Evolutionary conservation across 2,329 filamentous ascomycete species (phyloP), one percentile per base, ranked within the genome.

Genomic region (Colletotrichum echinochloae): DNA sequence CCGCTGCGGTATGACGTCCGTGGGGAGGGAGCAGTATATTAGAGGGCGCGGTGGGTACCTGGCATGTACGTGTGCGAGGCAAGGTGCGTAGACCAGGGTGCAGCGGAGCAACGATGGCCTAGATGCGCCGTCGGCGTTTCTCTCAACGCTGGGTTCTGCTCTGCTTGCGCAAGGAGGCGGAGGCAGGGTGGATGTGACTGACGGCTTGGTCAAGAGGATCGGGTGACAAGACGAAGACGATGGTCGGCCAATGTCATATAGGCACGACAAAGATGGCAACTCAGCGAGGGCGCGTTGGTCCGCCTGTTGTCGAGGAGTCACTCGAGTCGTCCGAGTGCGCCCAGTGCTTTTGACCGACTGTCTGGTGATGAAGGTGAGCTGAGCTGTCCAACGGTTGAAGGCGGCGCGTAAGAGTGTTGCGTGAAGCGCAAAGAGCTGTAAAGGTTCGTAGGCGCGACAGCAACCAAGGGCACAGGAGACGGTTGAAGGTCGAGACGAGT

Each of bases 1-100:
- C 30, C 30, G 60, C 48, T 71, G 55, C 41, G 48, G 35, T 70
- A 69, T 69, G 65, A 69, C 65, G 69, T 71, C 60, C 69, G 69
- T 70, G 65, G 65, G 69, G 69, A 70, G 54, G 57, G 55, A 61
- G 66, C 55, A 65, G 60, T 71, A 70, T 71, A 70, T 71, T 71
- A 65, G 65, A 71, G 60, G 69, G 55, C 56, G 55, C 28, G 30
- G 69, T 71, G 69, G 69, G 66, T 65, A 70, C 69, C 59, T 65
- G 60, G 35, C 60, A 65, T 60, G 56, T 60, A 70, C 41, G 46
- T 57, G 48, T 68, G 68, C 54, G 68, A 68, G 49, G 64, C 52
- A 70, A 52, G 37, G 68, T 62, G 68, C 57, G 66, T 65, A 63
- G 52, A 46, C 52, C 44, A 68, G 68, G 65, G 44, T 68, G 48